Conservation (phyloP, 306 rosid genomes). For the Casuarina equisetifolia region DNA sequence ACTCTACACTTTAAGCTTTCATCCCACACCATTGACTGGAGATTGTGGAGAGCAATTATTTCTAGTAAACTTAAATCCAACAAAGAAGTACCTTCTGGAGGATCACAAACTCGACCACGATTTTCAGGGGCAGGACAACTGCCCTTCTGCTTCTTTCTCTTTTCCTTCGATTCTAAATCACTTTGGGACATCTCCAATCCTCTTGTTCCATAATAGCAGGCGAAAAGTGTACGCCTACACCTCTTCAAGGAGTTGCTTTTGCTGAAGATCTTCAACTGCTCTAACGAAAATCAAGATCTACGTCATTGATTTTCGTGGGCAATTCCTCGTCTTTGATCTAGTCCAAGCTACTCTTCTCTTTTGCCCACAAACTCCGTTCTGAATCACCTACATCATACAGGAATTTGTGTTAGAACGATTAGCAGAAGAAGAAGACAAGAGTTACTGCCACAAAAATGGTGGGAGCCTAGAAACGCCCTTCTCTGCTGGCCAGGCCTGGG, state of each 20-base stretch:
- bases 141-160: slow-evolving; percentile 24
- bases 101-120: slow-evolving; percentile 21
- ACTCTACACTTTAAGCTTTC: slow-evolving; percentile 14
- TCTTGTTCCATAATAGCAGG: background rate
- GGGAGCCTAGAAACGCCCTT: background rate
- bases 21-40: slow-evolving; percentile 15
- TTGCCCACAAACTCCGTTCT: background rate
- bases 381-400: background rate
- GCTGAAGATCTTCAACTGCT: slow-evolving; percentile 11
- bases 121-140: slow-evolving; percentile 18
- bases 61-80: slow-evolving; percentile 23
- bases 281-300: background rate
- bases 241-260: slow-evolving; percentile 11
- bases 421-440: background rate
- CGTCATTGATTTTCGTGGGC: background rate
- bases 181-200: slow-evolving; percentile 23
- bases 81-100: slow-evolving; percentile 25
- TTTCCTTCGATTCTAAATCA: slow-evolving; percentile 13
- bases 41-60: slow-evolving; percentile 24
- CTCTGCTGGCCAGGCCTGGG: background rate
- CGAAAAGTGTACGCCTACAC: slow-evolving; percentile 3
- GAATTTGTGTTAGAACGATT: background rate
- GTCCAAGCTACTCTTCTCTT: slow-evolving; percentile 24
- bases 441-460: background rate
- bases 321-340: background rate